A percentile compares a stretch with the other conserved stretches of the same genome.
phyloP scores from a whole-genome alignment of 2,329 filamentous ascomycete species.

The Aspergillus quadricinctus region DNA sequence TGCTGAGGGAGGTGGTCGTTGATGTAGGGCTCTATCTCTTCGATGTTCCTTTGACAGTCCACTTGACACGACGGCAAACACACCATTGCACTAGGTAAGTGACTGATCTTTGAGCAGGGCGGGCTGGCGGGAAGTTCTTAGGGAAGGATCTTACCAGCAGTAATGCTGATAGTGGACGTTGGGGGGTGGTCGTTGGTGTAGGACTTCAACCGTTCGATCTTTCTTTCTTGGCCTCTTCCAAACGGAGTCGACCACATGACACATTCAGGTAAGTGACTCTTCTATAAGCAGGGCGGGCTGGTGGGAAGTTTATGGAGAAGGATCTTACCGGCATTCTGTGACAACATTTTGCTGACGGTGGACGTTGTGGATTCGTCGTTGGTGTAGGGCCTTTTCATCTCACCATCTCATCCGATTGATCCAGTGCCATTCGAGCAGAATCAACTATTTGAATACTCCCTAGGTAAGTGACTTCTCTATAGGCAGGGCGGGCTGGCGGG shows the following conservation, averaged over 20 bases:
- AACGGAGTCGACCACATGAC: too few relatives aligned
- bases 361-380: too few relatives aligned
- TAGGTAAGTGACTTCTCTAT: background rate
- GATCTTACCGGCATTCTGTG: background rate
- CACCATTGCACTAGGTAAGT: background rate
- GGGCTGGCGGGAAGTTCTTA: background rate
- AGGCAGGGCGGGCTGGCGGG: background rate
- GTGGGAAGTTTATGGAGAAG: background rate
- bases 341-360: background rate
- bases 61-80: too few relatives aligned
- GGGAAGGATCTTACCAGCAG: background rate
- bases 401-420: too few relatives aligned
- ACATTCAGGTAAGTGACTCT: background rate
- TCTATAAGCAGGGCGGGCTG: background rate
- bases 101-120: background rate
- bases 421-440: too few relatives aligned
- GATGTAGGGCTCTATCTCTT: background rate
- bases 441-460: too few relatives aligned
- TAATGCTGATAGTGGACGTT: background rate
- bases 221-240: too few relatives aligned
- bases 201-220: background rate
- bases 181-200: too few relatives aligned
- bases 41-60: too few relatives aligned
- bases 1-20: background rate
- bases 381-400: too few relatives aligned